Conservation (phyloP, 2,329 filamentous ascomycete genomes). For the Thyridium curvatum region DNA sequence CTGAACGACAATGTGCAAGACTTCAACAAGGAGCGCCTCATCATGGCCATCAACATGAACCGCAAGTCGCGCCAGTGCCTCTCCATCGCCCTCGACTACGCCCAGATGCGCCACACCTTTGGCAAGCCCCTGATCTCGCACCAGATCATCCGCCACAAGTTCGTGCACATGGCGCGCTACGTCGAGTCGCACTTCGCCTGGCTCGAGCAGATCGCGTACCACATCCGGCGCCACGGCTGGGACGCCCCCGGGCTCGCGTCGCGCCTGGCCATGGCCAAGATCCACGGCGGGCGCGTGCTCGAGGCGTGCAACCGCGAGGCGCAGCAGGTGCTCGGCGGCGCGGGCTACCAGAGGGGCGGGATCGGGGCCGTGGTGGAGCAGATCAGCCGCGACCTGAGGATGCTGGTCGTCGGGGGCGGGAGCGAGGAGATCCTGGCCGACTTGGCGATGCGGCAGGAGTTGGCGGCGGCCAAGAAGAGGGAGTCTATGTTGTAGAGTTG, state of each 20-base stretch:
- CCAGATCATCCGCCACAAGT: constrained; percentile 53
- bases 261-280: constrained; percentile 30
- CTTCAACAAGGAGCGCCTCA: constrained; percentile 54
- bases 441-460: constrained; percentile 42
- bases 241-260: constrained; percentile 24
- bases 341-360: constrained; percentile 41
- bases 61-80: constrained; percentile 50
- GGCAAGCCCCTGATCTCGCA: constrained; percentile 50
- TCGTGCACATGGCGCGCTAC: constrained; percentile 50
- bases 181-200: constrained; percentile 58
- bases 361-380: constrained; percentile 43
- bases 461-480: constrained; percentile 1
- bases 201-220: constrained; percentile 54
- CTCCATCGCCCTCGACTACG: constrained; percentile 45
- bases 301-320: constrained; percentile 45
- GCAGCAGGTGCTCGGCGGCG: constrained; percentile 47
- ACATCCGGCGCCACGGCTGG: constrained; percentile 29
- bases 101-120: constrained; percentile 48
- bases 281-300: constrained; percentile 40
- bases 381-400: constrained; percentile 44
- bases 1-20: constrained; percentile 18
- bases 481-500: no score
- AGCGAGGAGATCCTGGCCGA: constrained; percentile 50
- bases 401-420: constrained; percentile 47
- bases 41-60: constrained; percentile 50